These are phyloP conservation scores for Zygosaccharomyces siamensis DNA, from an alignment of 805 yeast species.

Conservation along the genomic window DNA sequence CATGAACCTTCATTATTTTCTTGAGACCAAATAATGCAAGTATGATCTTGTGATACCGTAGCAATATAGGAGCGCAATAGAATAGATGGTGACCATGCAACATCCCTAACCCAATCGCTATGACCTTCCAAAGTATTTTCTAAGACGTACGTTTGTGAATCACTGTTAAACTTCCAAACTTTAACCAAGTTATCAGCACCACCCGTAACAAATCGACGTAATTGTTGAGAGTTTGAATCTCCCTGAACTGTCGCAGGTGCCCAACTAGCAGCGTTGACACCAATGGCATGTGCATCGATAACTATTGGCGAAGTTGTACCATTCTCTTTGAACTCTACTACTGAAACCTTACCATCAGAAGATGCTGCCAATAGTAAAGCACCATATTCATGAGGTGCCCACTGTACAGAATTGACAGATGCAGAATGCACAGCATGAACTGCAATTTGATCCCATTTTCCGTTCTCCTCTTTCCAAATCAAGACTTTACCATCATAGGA, in stretches of 20 bases:
- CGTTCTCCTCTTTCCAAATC: slow-evolving; percentile 92
- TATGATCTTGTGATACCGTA: slow-evolving; percentile 93
- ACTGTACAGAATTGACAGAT: slow-evolving; percentile 85
- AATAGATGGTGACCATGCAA: slow-evolving; percentile 94
- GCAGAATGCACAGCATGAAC: slow-evolving; percentile 88
- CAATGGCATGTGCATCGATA: slow-evolving; percentile 80
- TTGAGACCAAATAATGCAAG: slow-evolving; percentile 93
- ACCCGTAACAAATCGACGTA: slow-evolving; percentile 82
- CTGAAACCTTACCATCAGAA: slow-evolving; percentile 87
- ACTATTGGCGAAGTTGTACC: slow-evolving; percentile 62
- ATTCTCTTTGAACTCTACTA: slow-evolving; percentile 86
- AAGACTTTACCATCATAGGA: slow-evolving; percentile 93
- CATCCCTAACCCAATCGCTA: slow-evolving; percentile 98
- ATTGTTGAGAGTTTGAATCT: slow-evolving; percentile 37
- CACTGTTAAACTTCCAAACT: slow-evolving; percentile 70
- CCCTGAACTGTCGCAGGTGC: slow-evolving; percentile 53
- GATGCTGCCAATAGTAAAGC: slow-evolving; percentile 87
- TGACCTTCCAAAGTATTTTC: slow-evolving; percentile 85
- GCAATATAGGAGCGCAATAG: slow-evolving; percentile 87
- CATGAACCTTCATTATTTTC: slow-evolving; percentile 61
- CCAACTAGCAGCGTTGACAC: slow-evolving; percentile 95
- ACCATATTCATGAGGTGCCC: slow-evolving; percentile 98
- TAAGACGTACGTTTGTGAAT: slow-evolving; percentile 54
- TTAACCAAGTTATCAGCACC: slow-evolving; percentile 94
- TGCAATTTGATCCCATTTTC: slow-evolving; percentile 81